Evolutionary conservation across 2,329 filamentous ascomycete genomes (phyloP).

Genomic region (Coccinonectria pachysandricola): DNA sequence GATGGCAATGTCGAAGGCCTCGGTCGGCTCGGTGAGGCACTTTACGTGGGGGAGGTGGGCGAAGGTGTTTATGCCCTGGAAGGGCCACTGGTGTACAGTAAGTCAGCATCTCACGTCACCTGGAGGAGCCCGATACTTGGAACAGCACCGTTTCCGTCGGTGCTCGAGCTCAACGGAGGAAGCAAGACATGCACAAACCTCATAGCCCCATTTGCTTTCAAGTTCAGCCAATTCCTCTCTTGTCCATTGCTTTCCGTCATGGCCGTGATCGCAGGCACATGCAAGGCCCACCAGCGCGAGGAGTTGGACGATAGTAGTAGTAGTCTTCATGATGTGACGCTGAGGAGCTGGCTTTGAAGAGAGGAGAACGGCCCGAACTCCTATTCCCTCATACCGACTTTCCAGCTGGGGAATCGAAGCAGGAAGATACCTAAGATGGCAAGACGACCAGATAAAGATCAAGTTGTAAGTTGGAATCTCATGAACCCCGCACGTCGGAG

Average conservation of each 20-base stretch:
- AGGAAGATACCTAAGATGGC: conserved; percentile 10
- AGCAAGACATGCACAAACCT: conserved; percentile 29
- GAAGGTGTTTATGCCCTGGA: conserved; percentile 65
- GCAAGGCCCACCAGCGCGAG: conserved; percentile 18
- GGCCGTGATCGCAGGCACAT: conserved; percentile 19
- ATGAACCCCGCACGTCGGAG: no score
- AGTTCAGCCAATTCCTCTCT: conserved; percentile 42
- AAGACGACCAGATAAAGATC: no score
- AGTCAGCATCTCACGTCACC: conserved; percentile 4
- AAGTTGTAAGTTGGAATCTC: no score
- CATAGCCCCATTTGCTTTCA: conserved; percentile 46
- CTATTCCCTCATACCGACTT: no score
- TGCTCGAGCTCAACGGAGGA: no score
- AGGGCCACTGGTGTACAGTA: conserved; percentile 30
- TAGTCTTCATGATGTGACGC: conserved; percentile 15
- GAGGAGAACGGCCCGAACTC: neutral
- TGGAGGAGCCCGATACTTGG: no score
- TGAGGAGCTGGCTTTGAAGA: neutral
- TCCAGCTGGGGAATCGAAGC: conserved; percentile 1
- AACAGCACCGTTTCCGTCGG: no score
- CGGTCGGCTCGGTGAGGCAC: conserved; percentile 55
- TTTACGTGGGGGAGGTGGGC: conserved; percentile 60
- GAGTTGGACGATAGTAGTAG: conserved; percentile 14
- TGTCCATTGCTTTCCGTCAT: conserved; percentile 34
- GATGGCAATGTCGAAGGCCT: conserved; percentile 60